Percentiles rank a stretch among this genome's conserved stretches.
These are phyloP conservation scores for Monosporascus sp. DNA, from an alignment of 2,329 filamentous ascomycete genomes.

Conservation along the genomic window DNA sequence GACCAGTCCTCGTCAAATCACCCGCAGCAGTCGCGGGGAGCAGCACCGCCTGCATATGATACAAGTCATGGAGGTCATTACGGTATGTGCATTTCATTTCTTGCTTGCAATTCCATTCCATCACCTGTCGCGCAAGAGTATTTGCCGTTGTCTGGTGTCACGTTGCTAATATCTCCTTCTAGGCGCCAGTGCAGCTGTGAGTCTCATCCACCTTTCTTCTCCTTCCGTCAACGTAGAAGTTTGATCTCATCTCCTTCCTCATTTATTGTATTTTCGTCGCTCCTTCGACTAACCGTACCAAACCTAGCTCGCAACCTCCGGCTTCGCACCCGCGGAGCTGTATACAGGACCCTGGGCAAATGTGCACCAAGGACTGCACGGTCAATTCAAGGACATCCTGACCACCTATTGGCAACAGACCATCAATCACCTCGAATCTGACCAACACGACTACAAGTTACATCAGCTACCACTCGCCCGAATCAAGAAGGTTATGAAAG, in stretches of 20 bases:
- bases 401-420: constrained; percentile 99
- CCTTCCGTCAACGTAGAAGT: constrained; percentile 5
- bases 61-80: constrained; percentile 71
- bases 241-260: neutral
- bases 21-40: constrained; percentile 41
- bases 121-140: constrained; percentile 10
- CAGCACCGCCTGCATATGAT: constrained; percentile 53
- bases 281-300: constrained; percentile 16
- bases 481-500: constrained; percentile 99
- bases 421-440: constrained; percentile 89
- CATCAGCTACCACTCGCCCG: constrained; percentile 95
- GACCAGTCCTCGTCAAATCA: constrained; percentile 52
- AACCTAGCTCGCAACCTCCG: constrained; percentile 71
- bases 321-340: constrained; percentile 85
- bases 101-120: neutral
- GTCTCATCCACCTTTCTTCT: constrained; percentile 20
- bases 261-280: neutral
- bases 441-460: constrained; percentile 97
- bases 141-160: constrained; percentile 22
- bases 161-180: constrained; percentile 27
- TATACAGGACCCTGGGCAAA: constrained; percentile 96
- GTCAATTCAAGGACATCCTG: constrained; percentile 91
- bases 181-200: constrained; percentile 45
- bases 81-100: constrained; percentile 46
- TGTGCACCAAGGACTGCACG: constrained; percentile 91